A percentile compares a stretch with the other conserved stretches of the same genome.
These are phyloP conservation scores for Magnaporthiopsis rhizophila DNA, from an alignment of 2,329 filamentous ascomycete species.

Conservation along the genomic window DNA sequence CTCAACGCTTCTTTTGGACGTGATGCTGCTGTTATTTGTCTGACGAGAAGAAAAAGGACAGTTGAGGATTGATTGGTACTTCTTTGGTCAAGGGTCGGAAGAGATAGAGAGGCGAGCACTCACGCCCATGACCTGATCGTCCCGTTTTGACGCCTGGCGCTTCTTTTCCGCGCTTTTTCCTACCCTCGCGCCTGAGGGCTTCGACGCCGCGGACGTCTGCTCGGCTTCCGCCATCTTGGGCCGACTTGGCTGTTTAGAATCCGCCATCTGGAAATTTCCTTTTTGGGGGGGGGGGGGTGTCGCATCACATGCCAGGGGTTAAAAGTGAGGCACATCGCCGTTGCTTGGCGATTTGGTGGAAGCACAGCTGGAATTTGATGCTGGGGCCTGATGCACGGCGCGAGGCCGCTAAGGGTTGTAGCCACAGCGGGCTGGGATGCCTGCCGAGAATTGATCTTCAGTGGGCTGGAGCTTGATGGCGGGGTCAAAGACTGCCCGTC, in stretches of 20 bases:
- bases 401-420: neutral
- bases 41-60: constrained; percentile 21
- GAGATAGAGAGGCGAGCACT: constrained; percentile 15
- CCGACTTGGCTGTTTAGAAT: neutral
- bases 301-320: neutral
- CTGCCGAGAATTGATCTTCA: neutral
- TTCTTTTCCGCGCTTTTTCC: neutral
- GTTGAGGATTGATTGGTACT: constrained; percentile 3
- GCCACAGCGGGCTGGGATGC: neutral
- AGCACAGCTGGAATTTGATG: too few relatives aligned
- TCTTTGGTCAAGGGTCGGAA: neutral
- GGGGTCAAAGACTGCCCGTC: neutral
- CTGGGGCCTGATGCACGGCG: too few relatives aligned
- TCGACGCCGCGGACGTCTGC: neutral
- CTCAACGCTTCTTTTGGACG: constrained; percentile 90
- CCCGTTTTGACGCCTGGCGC: constrained; percentile 21
- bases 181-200: too few relatives aligned
- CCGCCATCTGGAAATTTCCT: neutral
- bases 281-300: neutral
- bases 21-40: constrained; percentile 88
- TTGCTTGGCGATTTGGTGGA: neutral
- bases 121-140: constrained; percentile 46
- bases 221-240: neutral
- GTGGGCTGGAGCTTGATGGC: neutral
- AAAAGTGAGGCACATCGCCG: neutral